Base-by-base conservation (phyloP, 129 eudicot genomes). In the Pittosporum tobira region DNA sequence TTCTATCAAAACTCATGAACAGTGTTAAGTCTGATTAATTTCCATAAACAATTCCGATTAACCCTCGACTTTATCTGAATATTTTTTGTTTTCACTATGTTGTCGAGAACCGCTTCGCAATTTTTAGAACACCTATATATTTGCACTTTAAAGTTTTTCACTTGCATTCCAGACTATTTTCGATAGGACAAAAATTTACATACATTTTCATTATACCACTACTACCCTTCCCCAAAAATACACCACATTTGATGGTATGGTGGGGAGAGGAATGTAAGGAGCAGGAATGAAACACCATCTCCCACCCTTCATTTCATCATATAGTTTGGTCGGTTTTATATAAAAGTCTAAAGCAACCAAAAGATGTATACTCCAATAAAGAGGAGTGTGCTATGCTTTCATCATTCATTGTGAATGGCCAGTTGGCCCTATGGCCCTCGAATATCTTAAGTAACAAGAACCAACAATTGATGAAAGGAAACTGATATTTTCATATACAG, bases 381-480 rank as follows among this genome's bases (percentile, higher is more conserved):
- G 19, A 65, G 47, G 71, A 54, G 64, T 67, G 64, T 67, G 71
- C 63, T 26, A 22, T 66, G 25, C 64, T 57, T 67, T 69, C 67
- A 78, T 78, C 49, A 67, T 72, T 62, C 65, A 53, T 22, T 59
- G 62, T 48, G 44, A 71, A 62, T 71, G 77, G 71, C 37, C 51
- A 46, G 65, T 49, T 72, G 64, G 65, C 72, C 45, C 53, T 45
- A 51, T 71, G 79, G 83, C 74, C 77, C 77, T 57, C 65, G 59
- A 36, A 69, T 23, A 45, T 44, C n/a, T 15, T 53, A 54, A 20
- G 3, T 12, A 40, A 23, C n/a, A 59, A 14, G 15, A 20, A 42
- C 16, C 12, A 51, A 23, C 13, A 7, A 21, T 6, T 51, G 57
- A 25, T 51, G 30, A 15, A n/a, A n/a, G n/a, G n/a, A n/a, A n/a